A percentile compares a stretch with the other conserved stretches of the same genome.
Evolutionary conservation across 2,329 filamentous ascomycete genomes (phyloP).

Genomic region (Penicillium digitatum): DNA sequence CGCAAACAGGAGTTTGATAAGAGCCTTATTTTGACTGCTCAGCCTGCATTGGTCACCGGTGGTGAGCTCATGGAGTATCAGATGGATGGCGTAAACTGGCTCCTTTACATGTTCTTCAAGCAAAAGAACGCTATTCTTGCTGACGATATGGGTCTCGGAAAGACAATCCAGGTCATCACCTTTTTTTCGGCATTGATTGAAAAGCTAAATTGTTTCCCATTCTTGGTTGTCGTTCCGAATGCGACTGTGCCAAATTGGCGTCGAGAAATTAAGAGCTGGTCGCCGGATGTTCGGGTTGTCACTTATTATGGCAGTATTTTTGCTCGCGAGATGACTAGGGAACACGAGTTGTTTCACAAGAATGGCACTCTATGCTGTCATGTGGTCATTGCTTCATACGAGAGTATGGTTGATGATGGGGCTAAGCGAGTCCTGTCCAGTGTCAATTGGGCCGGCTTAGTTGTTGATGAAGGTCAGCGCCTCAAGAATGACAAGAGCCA

Average conservation of each 20-base stretch:
- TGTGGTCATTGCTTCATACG: constrained; percentile 91
- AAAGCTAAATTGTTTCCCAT: constrained; percentile 76
- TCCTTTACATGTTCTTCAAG: constrained; percentile 82
- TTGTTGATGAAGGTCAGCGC: constrained; percentile 93
- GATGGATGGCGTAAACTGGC: constrained; percentile 88
- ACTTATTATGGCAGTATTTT: constrained; percentile 78
- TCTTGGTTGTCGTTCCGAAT: constrained; percentile 89
- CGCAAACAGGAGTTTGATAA: constrained; percentile 62
- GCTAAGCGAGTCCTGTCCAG: constrained; percentile 62
- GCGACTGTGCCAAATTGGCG: constrained; percentile 97
- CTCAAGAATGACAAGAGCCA: constrained; percentile 88
- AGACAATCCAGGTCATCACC: constrained; percentile 89
- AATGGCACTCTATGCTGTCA: constrained; percentile 71
- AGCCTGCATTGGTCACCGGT: constrained; percentile 69
- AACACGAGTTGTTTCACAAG: constrained; percentile 78
- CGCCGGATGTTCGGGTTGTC: constrained; percentile 79
- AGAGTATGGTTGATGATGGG: constrained; percentile 72
- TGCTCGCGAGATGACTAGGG: constrained; percentile 70
- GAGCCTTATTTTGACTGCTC: constrained; percentile 63
- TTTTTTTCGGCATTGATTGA: constrained; percentile 71
- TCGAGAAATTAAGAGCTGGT: constrained; percentile 91
- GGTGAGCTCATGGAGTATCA: constrained; percentile 93
- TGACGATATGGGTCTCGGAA: constrained; percentile 97
- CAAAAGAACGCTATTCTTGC: constrained; percentile 84
- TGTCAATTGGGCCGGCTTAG: constrained; percentile 78